Percentiles rank a stretch among this genome's conserved stretches.
These are phyloP conservation scores for Isoetes engelmannii DNA, from an alignment of 83 land plant genomes.

Conservation along the genomic window DNA sequence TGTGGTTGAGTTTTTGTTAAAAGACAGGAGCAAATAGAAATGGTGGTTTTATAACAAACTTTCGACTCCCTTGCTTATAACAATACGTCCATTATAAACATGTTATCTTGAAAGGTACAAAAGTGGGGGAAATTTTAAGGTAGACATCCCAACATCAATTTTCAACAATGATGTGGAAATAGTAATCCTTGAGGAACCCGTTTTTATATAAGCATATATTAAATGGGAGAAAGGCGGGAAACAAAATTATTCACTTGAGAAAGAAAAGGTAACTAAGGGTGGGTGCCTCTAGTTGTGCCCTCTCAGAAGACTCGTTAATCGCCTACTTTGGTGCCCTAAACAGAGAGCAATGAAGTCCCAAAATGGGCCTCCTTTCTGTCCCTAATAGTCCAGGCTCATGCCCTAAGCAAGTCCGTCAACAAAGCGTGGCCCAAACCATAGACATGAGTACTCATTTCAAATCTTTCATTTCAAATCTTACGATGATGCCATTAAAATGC, in stretches of 20 bases:
- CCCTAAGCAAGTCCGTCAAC: too few relatives aligned
- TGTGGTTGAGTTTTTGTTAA: constrained; percentile 60
- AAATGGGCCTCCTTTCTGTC: too few relatives aligned
- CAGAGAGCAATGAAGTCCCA: too few relatives aligned
- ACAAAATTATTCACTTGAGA: constrained; percentile 65
- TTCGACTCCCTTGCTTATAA: not conserved
- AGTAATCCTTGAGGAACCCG: constrained; percentile 81
- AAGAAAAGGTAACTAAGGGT: constrained; percentile 85
- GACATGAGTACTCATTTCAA: too few relatives aligned
- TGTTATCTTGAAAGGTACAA: constrained; percentile 60
- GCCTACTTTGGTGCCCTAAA: too few relatives aligned
- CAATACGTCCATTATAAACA: constrained; percentile 13
- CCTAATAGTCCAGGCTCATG: too few relatives aligned
- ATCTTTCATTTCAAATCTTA: too few relatives aligned
- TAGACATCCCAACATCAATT: constrained; percentile 40
- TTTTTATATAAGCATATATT: constrained; percentile 75
- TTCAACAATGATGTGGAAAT: constrained; percentile 16
- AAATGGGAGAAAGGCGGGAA: constrained; percentile 95
- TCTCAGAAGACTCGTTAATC: constrained; percentile 75
- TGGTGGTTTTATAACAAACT: constrained; percentile 18
- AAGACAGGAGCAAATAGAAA: constrained; percentile 19
- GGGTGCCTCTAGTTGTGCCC: constrained; percentile 69
- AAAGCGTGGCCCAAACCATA: too few relatives aligned
- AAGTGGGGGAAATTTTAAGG: constrained; percentile 65
- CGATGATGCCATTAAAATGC: too few relatives aligned